Conservation (phyloP, 441 rosid genomes). For the Lagerstroemia fauriei region DNA sequence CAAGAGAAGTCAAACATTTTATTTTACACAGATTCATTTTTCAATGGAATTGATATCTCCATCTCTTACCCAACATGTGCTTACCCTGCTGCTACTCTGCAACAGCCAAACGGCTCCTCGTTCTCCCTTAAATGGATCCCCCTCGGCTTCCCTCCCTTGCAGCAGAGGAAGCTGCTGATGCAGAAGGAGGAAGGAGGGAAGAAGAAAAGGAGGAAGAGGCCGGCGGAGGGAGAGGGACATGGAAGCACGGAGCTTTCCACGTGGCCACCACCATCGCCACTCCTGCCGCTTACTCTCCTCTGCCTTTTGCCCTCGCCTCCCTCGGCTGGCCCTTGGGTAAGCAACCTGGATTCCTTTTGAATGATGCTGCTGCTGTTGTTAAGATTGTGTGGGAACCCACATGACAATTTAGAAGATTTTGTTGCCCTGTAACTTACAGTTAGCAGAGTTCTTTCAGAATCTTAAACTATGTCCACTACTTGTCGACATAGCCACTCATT, state of each 20-base stretch:
- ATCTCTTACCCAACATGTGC: background rate
- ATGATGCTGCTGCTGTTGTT: background rate
- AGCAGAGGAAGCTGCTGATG: background rate
- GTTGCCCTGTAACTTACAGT: background rate
- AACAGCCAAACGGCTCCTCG: background rate
- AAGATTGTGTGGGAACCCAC: background rate
- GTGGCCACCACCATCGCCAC: conserved; percentile 62
- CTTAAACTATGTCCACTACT: background rate
- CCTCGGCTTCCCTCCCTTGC: background rate
- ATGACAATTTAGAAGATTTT: no score
- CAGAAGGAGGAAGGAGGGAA: background rate
- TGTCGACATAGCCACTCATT: background rate
- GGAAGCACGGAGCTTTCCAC: conserved; percentile 63
- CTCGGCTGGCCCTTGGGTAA: conserved; percentile 59
- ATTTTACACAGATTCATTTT: background rate
- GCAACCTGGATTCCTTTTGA: background rate
- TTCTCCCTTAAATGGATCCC: background rate
- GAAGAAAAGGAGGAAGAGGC: background rate
- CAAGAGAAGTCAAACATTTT: background rate
- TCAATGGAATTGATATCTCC: background rate
- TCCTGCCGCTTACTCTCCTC: conserved; percentile 57
- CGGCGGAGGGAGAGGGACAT: conserved; percentile 43
- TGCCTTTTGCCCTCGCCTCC: conserved; percentile 58
- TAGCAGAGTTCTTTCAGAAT: background rate
- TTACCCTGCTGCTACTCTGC: background rate